Conservation (phyloP, 1,139 yeast species). For the Scheffersomyces stambukii region DNA sequence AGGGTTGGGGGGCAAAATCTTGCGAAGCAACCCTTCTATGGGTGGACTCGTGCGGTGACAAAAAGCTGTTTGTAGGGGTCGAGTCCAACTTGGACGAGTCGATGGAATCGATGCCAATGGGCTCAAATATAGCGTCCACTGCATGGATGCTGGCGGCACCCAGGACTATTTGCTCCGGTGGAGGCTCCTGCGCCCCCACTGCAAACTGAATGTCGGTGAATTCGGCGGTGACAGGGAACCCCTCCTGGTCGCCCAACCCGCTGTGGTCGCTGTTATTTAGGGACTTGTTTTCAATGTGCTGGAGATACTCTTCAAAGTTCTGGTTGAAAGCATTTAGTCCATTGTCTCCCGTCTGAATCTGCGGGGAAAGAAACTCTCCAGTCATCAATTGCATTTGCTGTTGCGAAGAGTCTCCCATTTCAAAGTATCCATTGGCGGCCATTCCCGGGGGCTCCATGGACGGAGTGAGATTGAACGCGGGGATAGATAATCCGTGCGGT, state of each 20-base stretch:
- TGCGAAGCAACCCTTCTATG: too few relatives aligned
- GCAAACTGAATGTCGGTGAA: slow-evolving; percentile 5
- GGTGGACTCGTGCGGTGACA: too few relatives aligned
- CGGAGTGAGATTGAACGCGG: slow-evolving; percentile 27
- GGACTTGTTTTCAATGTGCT: slow-evolving; percentile 1
- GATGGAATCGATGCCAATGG: slow-evolving; percentile 4
- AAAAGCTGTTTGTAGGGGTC: slow-evolving; percentile 3
- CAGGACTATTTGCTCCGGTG: not conserved
- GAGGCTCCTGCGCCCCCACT: slow-evolving; percentile 1
- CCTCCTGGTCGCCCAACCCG: not conserved
- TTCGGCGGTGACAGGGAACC: not conserved
- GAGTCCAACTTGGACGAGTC: slow-evolving; percentile 1
- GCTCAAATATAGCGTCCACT: slow-evolving; percentile 5
- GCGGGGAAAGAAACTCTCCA: slow-evolving; percentile 13
- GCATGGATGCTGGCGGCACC: too few relatives aligned
- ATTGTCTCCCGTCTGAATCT: slow-evolving; percentile 6
- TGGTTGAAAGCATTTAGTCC: slow-evolving; percentile 10
- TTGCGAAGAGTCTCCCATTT: slow-evolving; percentile 9
- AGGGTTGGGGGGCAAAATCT: too few relatives aligned
- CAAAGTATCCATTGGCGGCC: slow-evolving; percentile 32
- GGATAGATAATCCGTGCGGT: slow-evolving; percentile 5
- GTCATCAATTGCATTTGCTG: too few relatives aligned
- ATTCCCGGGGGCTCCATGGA: slow-evolving; percentile 40
- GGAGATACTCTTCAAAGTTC: slow-evolving; percentile 12
- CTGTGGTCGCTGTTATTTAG: not conserved